Conservation (phyloP, 148 eudicot species). For the Limonium bicolor region DNA sequence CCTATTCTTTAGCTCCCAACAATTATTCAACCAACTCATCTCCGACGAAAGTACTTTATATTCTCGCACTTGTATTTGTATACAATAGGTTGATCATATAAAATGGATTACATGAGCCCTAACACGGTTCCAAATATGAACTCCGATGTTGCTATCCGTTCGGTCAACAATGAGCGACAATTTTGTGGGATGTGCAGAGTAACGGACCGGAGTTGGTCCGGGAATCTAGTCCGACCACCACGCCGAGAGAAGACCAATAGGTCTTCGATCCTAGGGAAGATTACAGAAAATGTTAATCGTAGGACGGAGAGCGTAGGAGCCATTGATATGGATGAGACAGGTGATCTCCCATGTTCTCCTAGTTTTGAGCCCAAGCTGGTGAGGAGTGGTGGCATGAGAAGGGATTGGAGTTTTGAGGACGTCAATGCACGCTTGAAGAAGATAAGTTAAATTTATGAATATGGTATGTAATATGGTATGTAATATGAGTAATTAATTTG, state of each 20-base stretch:
- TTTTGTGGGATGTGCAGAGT: constrained; percentile 6
- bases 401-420: constrained; percentile 90
- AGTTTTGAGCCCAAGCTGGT: constrained; percentile 38
- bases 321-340: constrained; percentile 1
- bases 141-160: constrained; percentile 13
- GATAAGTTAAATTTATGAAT: too few species aligned
- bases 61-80: too few species aligned
- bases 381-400: constrained; percentile 63
- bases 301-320: constrained; percentile 12
- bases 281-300: constrained; percentile 10
- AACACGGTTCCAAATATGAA: too few species aligned
- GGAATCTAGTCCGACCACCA: constrained; percentile 18
- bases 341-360: too few species aligned
- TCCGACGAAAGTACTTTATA: too few species aligned
- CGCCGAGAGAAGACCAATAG: not conserved
- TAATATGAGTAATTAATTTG: too few species aligned
- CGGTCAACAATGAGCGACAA: not conserved
- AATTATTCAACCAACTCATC: too few species aligned
- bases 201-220: constrained; percentile 28
- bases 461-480: too few species aligned
- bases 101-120: too few species aligned
- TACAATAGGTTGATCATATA: too few species aligned
- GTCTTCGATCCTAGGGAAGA: not conserved
- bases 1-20: too few species aligned
- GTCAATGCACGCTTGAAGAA: too few species aligned